A percentile compares a stretch with the other conserved stretches of the same genome.
These are phyloP conservation scores for Lasiosphaeria ovina DNA, from an alignment of 495 filamentous ascomycete species.

Conservation along the genomic window DNA sequence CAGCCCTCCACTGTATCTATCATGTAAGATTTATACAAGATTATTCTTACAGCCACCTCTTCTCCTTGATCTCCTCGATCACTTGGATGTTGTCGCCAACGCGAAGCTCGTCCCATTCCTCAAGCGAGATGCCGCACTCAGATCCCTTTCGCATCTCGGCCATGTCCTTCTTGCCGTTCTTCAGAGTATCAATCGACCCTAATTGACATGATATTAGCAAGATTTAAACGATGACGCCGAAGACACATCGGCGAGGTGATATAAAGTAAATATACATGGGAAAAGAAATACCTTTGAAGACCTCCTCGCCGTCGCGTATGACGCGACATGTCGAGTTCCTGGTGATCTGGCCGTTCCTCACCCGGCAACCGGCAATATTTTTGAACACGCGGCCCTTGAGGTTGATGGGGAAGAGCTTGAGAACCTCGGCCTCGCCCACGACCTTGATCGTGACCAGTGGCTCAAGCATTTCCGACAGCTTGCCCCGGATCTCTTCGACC, in stretches of 20 bases:
- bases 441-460: constrained; percentile 65
- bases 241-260: no score
- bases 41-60: constrained; percentile 57
- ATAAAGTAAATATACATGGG: no score
- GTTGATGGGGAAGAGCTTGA: constrained; percentile 79
- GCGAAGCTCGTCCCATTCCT: constrained; percentile 71
- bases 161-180: constrained; percentile 89
- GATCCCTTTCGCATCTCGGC: constrained; percentile 82
- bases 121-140: constrained; percentile 90
- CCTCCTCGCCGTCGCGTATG: constrained; percentile 58
- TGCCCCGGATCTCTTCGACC: constrained; percentile 73
- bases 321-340: constrained; percentile 66
- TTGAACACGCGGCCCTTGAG: constrained; percentile 65
- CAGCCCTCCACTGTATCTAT: background rate
- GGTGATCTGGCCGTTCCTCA: constrained; percentile 74
- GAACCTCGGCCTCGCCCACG: constrained; percentile 83
- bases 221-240: background rate
- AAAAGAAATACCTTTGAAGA: constrained; percentile 73
- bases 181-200: constrained; percentile 78
- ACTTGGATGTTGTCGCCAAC: constrained; percentile 83
- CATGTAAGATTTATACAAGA: background rate
- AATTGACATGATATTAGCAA: constrained; percentile 14
- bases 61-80: constrained; percentile 75
- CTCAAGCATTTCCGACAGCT: constrained; percentile 64
- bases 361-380: constrained; percentile 81